Percentiles rank a stretch among this genome's conserved stretches.
Conservation (phyloP, 2,329 filamentous ascomycete species). For the Fusarium buxicola region DNA sequence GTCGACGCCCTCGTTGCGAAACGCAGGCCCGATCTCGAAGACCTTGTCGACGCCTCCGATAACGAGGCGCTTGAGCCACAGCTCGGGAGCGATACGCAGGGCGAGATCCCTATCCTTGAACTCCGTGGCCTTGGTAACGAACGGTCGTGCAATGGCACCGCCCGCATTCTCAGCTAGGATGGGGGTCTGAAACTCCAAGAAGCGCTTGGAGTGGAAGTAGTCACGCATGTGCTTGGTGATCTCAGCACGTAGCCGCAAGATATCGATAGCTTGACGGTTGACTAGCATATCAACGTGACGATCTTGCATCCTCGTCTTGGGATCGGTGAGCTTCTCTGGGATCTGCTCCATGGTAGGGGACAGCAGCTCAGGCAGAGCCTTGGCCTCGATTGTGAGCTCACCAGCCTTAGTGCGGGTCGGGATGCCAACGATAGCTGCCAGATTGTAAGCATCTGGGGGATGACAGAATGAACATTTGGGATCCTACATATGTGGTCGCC, state of each 20-base stretch:
- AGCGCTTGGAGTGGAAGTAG: conserved; percentile 77
- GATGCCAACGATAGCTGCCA: conserved; percentile 74
- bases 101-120: conserved; percentile 78
- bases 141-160: conserved; percentile 89
- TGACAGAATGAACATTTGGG: conserved; percentile 34
- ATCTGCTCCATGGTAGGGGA: conserved; percentile 84
- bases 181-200: conserved; percentile 91
- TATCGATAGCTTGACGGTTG: conserved; percentile 74
- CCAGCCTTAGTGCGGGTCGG: conserved; percentile 78
- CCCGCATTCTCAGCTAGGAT: conserved; percentile 85
- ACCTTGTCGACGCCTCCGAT: conserved; percentile 89
- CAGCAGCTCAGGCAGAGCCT: conserved; percentile 75
- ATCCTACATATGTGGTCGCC: conserved; percentile 87
- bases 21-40: conserved; percentile 92
- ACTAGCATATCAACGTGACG: conserved; percentile 90
- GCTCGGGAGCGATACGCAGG: conserved; percentile 89
- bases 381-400: conserved; percentile 79
- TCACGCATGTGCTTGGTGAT: conserved; percentile 80
- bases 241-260: conserved; percentile 77
- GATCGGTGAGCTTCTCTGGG: conserved; percentile 75
- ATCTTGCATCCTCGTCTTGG: conserved; percentile 78
- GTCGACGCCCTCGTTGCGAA: conserved; percentile 94
- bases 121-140: conserved; percentile 82
- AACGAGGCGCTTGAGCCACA: conserved; percentile 93
- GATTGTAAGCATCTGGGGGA: conserved; percentile 41